These are phyloP conservation scores for Sporothrix brunneoviolacea DNA, from an alignment of 2,329 filamentous ascomycete species.

Conservation along the genomic window DNA sequence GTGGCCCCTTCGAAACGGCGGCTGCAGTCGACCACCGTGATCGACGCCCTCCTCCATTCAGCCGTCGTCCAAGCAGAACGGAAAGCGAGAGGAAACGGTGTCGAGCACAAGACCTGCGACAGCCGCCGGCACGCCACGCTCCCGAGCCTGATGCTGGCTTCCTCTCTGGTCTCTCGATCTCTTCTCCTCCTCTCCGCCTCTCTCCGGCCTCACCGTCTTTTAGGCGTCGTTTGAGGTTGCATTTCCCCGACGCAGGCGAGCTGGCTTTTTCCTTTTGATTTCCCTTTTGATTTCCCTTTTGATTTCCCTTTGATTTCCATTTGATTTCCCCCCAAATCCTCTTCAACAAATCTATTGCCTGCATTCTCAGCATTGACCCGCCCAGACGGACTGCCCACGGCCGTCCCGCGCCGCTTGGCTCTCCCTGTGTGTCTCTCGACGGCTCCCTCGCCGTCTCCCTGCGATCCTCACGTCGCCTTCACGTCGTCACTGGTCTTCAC, in stretches of 20 bases:
- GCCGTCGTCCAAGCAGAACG: background rate
- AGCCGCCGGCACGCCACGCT: background rate
- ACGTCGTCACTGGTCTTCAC: constrained; percentile 5
- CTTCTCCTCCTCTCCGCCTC: background rate
- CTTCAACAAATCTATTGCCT: no score
- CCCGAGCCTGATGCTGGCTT: no score
- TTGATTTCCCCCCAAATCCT: no score
- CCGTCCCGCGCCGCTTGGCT: no score
- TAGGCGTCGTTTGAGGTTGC: constrained; percentile 8
- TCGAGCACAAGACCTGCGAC: no score
- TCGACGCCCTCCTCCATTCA: no score
- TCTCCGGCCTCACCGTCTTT: background rate
- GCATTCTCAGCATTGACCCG: no score
- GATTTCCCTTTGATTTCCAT: background rate
- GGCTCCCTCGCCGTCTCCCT: background rate
- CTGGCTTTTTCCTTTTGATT: background rate
- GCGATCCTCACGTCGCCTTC: constrained; percentile 5
- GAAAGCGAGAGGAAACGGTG: background rate
- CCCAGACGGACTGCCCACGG: no score
- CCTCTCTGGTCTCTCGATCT: no score
- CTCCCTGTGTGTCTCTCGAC: background rate
- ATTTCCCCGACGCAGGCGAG: constrained; percentile 4
- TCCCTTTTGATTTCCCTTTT: background rate
- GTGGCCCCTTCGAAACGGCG: constrained; percentile 11
- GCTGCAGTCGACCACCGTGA: background rate